Conservation (phyloP, 1,139 yeast genomes). For the Candida freyschussii region DNA sequence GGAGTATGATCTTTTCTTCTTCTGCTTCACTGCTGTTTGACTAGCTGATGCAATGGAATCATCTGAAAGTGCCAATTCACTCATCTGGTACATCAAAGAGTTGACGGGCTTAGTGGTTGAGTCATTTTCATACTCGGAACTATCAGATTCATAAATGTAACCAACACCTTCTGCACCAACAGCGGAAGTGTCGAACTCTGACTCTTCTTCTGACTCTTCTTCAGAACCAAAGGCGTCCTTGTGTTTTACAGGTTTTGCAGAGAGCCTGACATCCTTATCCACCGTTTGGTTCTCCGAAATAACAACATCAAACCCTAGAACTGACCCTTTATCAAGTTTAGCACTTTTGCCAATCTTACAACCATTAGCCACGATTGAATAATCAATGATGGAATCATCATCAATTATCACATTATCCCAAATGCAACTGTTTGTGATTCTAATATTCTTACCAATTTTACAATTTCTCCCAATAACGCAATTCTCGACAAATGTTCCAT, state of each 20-base stretch:
- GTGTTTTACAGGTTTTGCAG: conserved; percentile 38
- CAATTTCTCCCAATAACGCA: conserved; percentile 86
- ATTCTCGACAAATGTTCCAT: conserved; percentile 46
- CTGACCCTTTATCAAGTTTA: conserved; percentile 58
- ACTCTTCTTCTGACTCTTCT: conserved; percentile 28
- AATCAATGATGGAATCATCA: conserved; percentile 53
- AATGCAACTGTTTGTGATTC: conserved; percentile 66
- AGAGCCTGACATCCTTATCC: conserved; percentile 48
- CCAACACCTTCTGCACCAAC: conserved; percentile 50
- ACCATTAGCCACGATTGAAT: conserved; percentile 65
- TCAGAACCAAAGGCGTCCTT: conserved; percentile 23
- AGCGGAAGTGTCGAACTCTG: conserved; percentile 16
- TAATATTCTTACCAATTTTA: conserved; percentile 72
- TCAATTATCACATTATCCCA: conserved; percentile 81
- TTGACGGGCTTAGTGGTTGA: conserved; percentile 39
- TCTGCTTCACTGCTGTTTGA: conserved; percentile 31
- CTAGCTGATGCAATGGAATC: conserved; percentile 66
- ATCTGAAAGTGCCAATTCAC: conserved; percentile 68
- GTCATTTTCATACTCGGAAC: conserved; percentile 32
- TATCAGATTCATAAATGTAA: conserved; percentile 43
- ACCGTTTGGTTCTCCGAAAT: conserved; percentile 50
- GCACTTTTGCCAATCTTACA: conserved; percentile 52
- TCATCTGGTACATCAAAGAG: conserved; percentile 52
- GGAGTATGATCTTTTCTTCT: conserved; percentile 43
- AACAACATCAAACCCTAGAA: conserved; percentile 70